Base-by-base conservation (phyloP, 2,329 filamentous ascomycete genomes). In the Clarireedia homoeocarpa region DNA sequence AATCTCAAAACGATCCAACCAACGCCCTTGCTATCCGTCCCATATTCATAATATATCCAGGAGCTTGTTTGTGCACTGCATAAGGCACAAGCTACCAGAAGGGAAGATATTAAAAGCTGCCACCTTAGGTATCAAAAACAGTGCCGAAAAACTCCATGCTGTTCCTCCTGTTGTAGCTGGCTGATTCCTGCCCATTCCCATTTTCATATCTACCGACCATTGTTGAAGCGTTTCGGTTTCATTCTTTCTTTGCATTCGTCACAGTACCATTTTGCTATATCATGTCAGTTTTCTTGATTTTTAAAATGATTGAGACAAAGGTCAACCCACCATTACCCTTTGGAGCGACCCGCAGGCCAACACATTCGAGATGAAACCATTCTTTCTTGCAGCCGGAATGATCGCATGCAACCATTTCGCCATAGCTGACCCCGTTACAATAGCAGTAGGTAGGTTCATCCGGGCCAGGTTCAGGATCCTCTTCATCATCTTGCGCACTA, bases 301-400 rank as follows among this genome's bases (percentile, higher is more conserved):
- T 44, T 40, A 12, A 20, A 5, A 39, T 10, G 7, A 23, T 5
- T 6, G 4, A 27, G 24, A 45, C 20, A 40, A 24, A 26, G 9
- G 23, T 23, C 12, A 58, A 63, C 65, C 56, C 64, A 70, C 68
- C 63, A 65, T 69, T 69, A 38, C 83, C 83, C 57, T 81, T 84
- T n/a, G 89, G 89, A 52, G 88, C 86, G 58, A 86, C 86, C 64
- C 86, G 87, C 65, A 94, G 72, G 26, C 89, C 89, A 30, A 90
- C 88, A 70, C 89, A 94, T 50, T 85, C 86, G 50, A 94, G 73
- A 75, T 91, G 88, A 74, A 91, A 92, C 88, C 88, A 91, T 71
- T 91, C 88, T 59, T 82, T 79, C 62, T 82, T 79, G 71, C 88
- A 91, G 49, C 82, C 80, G 58, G 85, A 80, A 6, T 83, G 83